phyloP scores from a whole-genome alignment of 192 early-diverging fungal species.

The Geranomyces michiganensis region DNA sequence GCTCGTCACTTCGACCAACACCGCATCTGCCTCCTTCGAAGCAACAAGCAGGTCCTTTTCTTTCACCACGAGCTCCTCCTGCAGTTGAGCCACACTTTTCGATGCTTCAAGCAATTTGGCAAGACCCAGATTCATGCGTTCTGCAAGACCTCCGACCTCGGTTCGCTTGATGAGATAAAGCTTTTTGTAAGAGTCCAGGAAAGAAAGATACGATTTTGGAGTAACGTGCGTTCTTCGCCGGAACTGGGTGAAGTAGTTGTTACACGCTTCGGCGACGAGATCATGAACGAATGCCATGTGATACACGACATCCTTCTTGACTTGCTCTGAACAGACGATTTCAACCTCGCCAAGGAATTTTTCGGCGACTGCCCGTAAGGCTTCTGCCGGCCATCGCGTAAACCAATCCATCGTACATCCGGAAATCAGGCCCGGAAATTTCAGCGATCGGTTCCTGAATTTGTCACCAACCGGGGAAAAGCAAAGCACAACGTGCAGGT shows the following conservation, averaged over 20 bases:
- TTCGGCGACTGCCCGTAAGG: constrained; percentile 59
- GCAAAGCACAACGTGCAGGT: constrained; percentile 67
- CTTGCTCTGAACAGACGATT: constrained; percentile 56
- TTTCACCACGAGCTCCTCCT: constrained; percentile 67
- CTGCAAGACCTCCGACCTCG: constrained; percentile 60
- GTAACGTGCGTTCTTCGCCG: constrained; percentile 65
- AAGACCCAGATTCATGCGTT: constrained; percentile 71
- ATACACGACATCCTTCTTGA: constrained; percentile 62
- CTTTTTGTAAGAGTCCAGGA: constrained; percentile 60
- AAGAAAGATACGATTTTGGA: constrained; percentile 66
- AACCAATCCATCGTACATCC: constrained; percentile 73
- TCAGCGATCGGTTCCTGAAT: constrained; percentile 66
- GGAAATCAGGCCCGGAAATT: constrained; percentile 65
- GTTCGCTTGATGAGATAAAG: constrained; percentile 52
- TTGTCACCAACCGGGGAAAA: constrained; percentile 71
- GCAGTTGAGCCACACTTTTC: constrained; percentile 62
- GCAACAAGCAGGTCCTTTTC: constrained; percentile 65
- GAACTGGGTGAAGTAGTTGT: constrained; percentile 66
- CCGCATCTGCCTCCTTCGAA: constrained; percentile 60
- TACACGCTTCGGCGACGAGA: constrained; percentile 62
- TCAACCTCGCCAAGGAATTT: constrained; percentile 64
- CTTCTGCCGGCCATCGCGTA: constrained; percentile 64
- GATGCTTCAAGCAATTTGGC: constrained; percentile 65
- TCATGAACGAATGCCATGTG: constrained; percentile 69
- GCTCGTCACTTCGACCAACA: constrained; percentile 60